Evolutionary conservation across 2,329 filamentous ascomycete genomes (phyloP).

Genomic region (Epichloe hybrida): DNA sequence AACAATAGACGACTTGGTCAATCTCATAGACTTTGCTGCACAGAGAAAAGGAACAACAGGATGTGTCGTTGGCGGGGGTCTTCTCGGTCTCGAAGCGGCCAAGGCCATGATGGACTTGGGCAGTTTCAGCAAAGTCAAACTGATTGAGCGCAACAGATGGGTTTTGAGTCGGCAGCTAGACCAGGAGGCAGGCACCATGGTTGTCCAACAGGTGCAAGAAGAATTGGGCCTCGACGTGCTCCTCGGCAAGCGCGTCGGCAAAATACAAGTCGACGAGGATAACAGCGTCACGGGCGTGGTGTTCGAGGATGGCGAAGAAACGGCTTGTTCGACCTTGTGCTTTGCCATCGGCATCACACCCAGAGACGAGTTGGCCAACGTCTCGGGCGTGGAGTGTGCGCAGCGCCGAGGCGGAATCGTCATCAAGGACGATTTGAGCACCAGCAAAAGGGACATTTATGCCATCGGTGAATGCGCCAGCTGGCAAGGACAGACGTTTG

Average conservation of each 20-base stretch:
- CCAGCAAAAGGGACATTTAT: conserved; percentile 61
- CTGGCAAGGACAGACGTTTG: conserved; percentile 78
- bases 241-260: conserved; percentile 60
- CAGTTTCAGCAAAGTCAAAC: conserved; percentile 57
- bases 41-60: conserved; percentile 54
- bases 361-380: conserved; percentile 60
- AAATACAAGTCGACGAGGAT: conserved; percentile 52
- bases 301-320: conserved; percentile 68
- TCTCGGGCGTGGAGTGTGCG: conserved; percentile 57
- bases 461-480: conserved; percentile 86
- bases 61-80: conserved; percentile 68
- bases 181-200: conserved; percentile 64
- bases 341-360: conserved; percentile 82
- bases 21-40: conserved; percentile 60
- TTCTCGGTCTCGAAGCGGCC: conserved; percentile 77
- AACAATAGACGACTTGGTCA: conserved; percentile 68
- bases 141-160: conserved; percentile 75
- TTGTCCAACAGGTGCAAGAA: conserved; percentile 66
- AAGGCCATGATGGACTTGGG: conserved; percentile 84
- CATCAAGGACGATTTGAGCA: conserved; percentile 52
- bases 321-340: conserved; percentile 70
- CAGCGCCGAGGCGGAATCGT: conserved; percentile 65
- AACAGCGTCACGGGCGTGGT: conserved; percentile 60
- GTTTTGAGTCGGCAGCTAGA: conserved; percentile 74
- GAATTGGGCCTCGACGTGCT: conserved; percentile 69